These are phyloP conservation scores for Nephromyces sp. DNA, from an alignment of 169 alveolate genomes.

Conservation along the genomic window DNA sequence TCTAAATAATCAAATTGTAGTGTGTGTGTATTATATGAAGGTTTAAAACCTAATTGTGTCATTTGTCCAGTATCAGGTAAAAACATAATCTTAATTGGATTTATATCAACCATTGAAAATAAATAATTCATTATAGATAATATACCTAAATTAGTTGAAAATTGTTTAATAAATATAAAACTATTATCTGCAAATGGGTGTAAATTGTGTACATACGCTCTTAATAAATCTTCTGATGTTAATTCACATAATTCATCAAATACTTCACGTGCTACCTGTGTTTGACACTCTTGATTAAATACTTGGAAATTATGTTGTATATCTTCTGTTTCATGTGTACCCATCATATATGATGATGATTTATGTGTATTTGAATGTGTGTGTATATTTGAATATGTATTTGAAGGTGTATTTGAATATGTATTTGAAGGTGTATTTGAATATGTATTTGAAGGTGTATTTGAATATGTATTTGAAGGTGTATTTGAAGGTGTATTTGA, in stretches of 20 bases:
- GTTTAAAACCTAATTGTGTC: constrained; percentile 37
- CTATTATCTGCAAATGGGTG: constrained; percentile 27
- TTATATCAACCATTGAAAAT: constrained; percentile 34
- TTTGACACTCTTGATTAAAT: constrained; percentile 9
- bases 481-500: too few species aligned
- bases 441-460: too few species aligned
- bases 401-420: too few species aligned
- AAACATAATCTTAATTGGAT: constrained; percentile 36
- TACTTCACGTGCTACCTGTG: constrained; percentile 27
- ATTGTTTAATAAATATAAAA: constrained; percentile 33
- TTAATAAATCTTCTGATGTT: constrained; percentile 30
- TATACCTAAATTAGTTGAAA: constrained; percentile 40
- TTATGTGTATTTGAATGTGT: too few species aligned
- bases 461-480: too few species aligned
- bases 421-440: too few species aligned
- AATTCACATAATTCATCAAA: constrained; percentile 35
- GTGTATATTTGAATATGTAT: too few species aligned
- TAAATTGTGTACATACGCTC: constrained; percentile 13
- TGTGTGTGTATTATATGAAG: constrained; percentile 31
- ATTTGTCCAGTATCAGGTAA: constrained; percentile 39
- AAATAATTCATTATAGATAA: constrained; percentile 31
- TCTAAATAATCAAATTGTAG: constrained; percentile 13
- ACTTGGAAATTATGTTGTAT: constrained; percentile 5
- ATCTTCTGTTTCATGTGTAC: too few species aligned
- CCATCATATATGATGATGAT: too few species aligned